A percentile compares a stretch with the other conserved stretches of the same genome.
phyloP scores from a whole-genome alignment of 768 basidiomycete species.

The Psilocybe cubensis region DNA sequence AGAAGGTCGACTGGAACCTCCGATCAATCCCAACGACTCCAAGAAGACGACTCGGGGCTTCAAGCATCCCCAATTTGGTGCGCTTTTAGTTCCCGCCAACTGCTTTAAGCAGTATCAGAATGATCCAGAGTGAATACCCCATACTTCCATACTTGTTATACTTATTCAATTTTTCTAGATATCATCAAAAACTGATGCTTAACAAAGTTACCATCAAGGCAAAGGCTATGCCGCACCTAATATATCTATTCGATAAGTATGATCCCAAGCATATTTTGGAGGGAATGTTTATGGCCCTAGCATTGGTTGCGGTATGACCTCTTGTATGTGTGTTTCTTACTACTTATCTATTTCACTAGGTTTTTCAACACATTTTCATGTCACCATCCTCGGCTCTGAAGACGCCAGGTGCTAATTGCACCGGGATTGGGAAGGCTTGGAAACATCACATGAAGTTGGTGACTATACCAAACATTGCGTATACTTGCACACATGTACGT shows the following conservation, averaged over 20 bases:
- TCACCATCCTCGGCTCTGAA: neutral
- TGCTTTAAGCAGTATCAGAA: neutral
- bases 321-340: neutral
- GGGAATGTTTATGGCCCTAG: neutral
- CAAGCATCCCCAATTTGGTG: neutral
- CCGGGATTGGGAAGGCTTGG: neutral
- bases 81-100: neutral
- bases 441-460: neutral
- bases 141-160: too few species aligned
- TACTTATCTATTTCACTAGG: neutral
- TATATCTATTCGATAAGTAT: neutral
- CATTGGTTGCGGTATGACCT: slow-evolving; percentile 1
- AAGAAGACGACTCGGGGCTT: neutral
- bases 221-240: neutral
- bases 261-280: neutral
- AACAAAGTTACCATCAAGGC: neutral
- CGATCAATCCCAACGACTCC: neutral
- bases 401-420: neutral
- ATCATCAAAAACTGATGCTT: neutral
- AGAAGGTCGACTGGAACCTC: neutral
- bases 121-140: too few species aligned
- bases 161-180: neutral
- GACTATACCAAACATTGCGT: neutral
- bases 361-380: neutral
- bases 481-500: neutral